Conservation (phyloP, 768 basidiomycete genomes). For the Hygrocybe coccinea region DNA sequence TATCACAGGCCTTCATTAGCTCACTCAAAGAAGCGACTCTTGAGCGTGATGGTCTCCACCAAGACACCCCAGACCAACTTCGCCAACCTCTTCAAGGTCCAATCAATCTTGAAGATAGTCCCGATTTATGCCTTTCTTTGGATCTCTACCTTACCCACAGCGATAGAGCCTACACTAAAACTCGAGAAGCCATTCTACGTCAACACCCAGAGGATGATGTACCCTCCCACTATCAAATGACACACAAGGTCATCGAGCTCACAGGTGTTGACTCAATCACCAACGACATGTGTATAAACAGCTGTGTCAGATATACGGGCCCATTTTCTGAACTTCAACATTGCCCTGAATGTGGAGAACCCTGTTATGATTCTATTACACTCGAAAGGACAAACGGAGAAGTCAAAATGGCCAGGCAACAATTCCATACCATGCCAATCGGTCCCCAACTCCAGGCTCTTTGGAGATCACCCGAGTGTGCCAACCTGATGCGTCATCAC, state of each 20-base stretch:
- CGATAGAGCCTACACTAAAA: constrained; percentile 14
- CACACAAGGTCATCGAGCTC: constrained; percentile 15
- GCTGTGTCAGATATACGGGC: constrained; percentile 36
- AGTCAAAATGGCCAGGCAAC: constrained; percentile 17
- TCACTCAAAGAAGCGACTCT: too few relatives aligned
- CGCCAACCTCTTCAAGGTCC: too few relatives aligned
- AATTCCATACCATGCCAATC: constrained; percentile 35
- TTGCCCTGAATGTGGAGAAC: constrained; percentile 26
- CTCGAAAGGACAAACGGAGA: background rate
- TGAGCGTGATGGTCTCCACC: too few relatives aligned
- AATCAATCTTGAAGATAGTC: too few relatives aligned
- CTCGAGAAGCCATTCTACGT: constrained; percentile 15
- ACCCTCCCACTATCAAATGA: constrained; percentile 9
- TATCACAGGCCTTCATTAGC: too few relatives aligned
- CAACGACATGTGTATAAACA: constrained; percentile 38
- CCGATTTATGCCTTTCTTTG: background rate
- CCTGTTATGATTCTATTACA: constrained; percentile 20
- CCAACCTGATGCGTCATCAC: constrained; percentile 22
- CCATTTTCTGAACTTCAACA: constrained; percentile 23
- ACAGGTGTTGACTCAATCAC: constrained; percentile 30
- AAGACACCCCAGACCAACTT: too few relatives aligned
- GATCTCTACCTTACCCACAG: background rate
- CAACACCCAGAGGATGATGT: constrained; percentile 13
- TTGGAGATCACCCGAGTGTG: constrained; percentile 16
- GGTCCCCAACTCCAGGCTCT: constrained; percentile 37